Evolutionary conservation across 2,329 filamentous ascomycete genomes (phyloP).

Genomic region (Neocucurbitaria cava): DNA sequence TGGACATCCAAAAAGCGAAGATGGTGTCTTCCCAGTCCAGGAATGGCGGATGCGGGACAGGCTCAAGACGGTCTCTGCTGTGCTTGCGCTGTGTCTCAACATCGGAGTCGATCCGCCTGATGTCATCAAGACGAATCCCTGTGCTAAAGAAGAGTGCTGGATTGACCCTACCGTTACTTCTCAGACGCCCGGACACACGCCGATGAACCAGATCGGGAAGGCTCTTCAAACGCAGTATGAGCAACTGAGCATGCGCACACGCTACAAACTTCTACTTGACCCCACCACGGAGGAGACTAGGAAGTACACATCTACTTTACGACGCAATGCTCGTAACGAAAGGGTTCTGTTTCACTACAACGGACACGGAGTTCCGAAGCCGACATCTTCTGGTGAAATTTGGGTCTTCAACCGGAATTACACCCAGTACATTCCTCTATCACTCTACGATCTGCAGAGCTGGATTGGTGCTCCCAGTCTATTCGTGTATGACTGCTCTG

Average conservation of each 20-base stretch:
- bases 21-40: conserved; percentile 67
- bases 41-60: conserved; percentile 98
- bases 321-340: conserved; percentile 94
- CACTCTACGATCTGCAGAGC: conserved; percentile 90
- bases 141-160: conserved; percentile 95
- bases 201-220: conserved; percentile 93
- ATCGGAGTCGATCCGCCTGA: conserved; percentile 98
- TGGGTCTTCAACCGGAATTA: conserved; percentile 99
- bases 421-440: conserved; percentile 97
- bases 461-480: conserved; percentile 96
- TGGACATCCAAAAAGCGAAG: conserved; percentile 75
- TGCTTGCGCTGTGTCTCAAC: conserved; percentile 92
- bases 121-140: conserved; percentile 92
- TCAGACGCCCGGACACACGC: conserved; percentile 73
- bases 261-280: conserved; percentile 96
- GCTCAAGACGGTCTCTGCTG: conserved; percentile 94
- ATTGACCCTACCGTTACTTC: conserved; percentile 85
- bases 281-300: conserved; percentile 97
- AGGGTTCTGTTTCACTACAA: conserved; percentile 98
- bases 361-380: conserved; percentile 94
- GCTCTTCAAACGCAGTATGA: conserved; percentile 96
- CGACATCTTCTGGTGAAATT: conserved; percentile 93
- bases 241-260: conserved; percentile 90
- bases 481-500: conserved; percentile 97
- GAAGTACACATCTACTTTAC: conserved; percentile 89